phyloP scores from a whole-genome alignment of 2,329 filamentous ascomycete genomes.

The Fusarium goolgardi region DNA sequence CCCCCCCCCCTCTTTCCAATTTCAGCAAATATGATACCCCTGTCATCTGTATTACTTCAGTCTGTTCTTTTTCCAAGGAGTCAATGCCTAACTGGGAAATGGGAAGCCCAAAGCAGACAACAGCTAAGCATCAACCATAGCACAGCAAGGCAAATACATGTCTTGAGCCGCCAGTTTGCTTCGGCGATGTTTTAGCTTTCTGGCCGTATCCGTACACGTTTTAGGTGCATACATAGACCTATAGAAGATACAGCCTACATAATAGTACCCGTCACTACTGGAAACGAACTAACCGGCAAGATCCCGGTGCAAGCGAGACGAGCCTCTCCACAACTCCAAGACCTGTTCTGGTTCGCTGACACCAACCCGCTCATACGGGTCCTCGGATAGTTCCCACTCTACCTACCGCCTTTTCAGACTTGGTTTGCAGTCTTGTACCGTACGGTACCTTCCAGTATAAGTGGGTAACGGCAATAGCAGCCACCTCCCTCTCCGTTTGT shows the following conservation, averaged over 20 bases:
- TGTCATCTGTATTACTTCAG: conserved; percentile 40
- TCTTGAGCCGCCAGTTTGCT: conserved; percentile 32
- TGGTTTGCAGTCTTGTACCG: conserved; percentile 10
- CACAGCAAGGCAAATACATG: conserved; percentile 26
- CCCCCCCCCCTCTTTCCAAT: conserved; percentile 31
- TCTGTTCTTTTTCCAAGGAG: conserved; percentile 28
- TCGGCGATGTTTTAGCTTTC: conserved; percentile 28
- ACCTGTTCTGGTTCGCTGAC: conserved; percentile 29
- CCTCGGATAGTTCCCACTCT: conserved; percentile 27
- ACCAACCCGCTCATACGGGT: conserved; percentile 20
- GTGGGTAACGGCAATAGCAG: conserved; percentile 28
- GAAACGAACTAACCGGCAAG: conserved; percentile 22
- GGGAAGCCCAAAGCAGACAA: conserved; percentile 24
- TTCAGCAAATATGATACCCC: conserved; percentile 29
- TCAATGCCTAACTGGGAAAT: conserved; percentile 28
- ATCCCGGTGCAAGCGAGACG: conserved; percentile 33
- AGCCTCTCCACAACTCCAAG: conserved; percentile 34
- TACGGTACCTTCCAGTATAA: conserved; percentile 23
- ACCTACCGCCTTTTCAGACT: conserved; percentile 22
- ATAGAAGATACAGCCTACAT: neutral
- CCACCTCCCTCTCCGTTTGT: conserved; percentile 15
- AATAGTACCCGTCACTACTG: neutral
- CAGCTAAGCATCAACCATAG: conserved; percentile 20
- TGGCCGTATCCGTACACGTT: conserved; percentile 23
- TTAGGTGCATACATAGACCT: conserved; percentile 1